phyloP scores from a whole-genome alignment of 495 filamentous ascomycete genomes.

The Tetracladium marchalianum region DNA sequence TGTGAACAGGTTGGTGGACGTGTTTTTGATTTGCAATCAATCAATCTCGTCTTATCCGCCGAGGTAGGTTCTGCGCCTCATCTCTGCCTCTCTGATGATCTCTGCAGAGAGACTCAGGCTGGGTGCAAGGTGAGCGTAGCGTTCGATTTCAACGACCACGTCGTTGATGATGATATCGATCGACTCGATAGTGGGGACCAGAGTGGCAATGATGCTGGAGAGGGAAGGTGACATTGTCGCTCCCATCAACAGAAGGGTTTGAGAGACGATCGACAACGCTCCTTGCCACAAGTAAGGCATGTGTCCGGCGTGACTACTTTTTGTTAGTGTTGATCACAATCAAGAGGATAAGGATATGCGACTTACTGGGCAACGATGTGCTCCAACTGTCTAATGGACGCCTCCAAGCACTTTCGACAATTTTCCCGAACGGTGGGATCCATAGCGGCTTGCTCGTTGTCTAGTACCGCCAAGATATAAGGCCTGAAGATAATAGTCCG shows the following conservation, averaged over 20 bases:
- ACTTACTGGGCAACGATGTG: slow-evolving; percentile 66
- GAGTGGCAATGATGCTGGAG: slow-evolving; percentile 37
- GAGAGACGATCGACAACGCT: slow-evolving; percentile 70
- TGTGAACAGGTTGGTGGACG: too few species aligned
- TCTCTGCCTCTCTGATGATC: slow-evolving; percentile 70
- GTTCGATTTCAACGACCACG: slow-evolving; percentile 62
- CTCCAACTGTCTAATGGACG: slow-evolving; percentile 69
- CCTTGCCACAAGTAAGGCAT: slow-evolving; percentile 86
- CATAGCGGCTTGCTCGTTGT: slow-evolving; percentile 61
- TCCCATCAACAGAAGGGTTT: slow-evolving; percentile 72
- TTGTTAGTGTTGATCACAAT: slow-evolving; percentile 1
- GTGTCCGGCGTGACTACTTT: slow-evolving; percentile 60
- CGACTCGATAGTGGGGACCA: slow-evolving; percentile 49
- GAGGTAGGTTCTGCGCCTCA: slow-evolving; percentile 46
- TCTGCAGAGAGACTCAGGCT: slow-evolving; percentile 63
- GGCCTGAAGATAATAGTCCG: slow-evolving; percentile 78
- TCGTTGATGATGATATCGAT: slow-evolving; percentile 67
- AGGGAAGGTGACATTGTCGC: slow-evolving; percentile 73
- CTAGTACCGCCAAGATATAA: slow-evolving; percentile 69
- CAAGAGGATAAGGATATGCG: background rate
- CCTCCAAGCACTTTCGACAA: slow-evolving; percentile 74
- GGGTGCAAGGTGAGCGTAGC: slow-evolving; percentile 63
- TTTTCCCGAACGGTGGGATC: slow-evolving; percentile 64
- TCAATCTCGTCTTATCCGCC: slow-evolving; percentile 1
- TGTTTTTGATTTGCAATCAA: too few species aligned